Conservation (phyloP, 179 eudicot species). For the Patellifolia procumbens region DNA sequence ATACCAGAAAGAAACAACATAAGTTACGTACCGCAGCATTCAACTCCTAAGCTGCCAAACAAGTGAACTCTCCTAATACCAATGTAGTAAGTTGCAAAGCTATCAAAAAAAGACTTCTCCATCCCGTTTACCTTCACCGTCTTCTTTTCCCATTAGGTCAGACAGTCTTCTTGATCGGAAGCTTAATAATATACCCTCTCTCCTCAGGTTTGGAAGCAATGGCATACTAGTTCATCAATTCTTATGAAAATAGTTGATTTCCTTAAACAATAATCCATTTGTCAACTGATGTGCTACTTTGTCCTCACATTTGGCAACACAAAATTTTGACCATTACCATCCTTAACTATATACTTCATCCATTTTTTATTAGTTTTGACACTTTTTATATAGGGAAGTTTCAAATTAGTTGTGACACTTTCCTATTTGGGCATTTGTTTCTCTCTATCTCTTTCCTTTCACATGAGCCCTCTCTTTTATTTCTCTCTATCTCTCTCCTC, state of each 20-base stretch:
- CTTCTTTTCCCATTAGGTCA: not conserved
- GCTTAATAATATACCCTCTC: not conserved
- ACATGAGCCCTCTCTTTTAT: too few relatives aligned
- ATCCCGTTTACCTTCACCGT: not conserved
- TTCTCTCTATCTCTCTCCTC: too few relatives aligned
- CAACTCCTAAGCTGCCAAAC: not conserved
- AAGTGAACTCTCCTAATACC: not conserved
- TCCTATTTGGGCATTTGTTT: too few relatives aligned
- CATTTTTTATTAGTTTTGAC: too few relatives aligned
- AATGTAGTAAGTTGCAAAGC: not conserved
- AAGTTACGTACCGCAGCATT: not conserved
- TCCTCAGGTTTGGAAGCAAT: too few relatives aligned
- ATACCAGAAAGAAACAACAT: not conserved
- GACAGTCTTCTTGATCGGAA: not conserved
- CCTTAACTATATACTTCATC: too few relatives aligned
- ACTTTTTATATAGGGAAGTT: too few relatives aligned
- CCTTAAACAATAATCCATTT: not conserved
- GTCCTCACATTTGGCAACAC: too few relatives aligned
- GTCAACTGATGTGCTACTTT: too few relatives aligned
- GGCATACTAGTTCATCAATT: not conserved
- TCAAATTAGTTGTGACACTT: too few relatives aligned
- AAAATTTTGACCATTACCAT: too few relatives aligned
- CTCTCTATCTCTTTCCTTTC: too few relatives aligned
- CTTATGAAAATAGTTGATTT: not conserved
- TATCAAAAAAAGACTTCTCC: not conserved